Conservation (phyloP, 768 basidiomycete species). For the Suillus plorans region DNA sequence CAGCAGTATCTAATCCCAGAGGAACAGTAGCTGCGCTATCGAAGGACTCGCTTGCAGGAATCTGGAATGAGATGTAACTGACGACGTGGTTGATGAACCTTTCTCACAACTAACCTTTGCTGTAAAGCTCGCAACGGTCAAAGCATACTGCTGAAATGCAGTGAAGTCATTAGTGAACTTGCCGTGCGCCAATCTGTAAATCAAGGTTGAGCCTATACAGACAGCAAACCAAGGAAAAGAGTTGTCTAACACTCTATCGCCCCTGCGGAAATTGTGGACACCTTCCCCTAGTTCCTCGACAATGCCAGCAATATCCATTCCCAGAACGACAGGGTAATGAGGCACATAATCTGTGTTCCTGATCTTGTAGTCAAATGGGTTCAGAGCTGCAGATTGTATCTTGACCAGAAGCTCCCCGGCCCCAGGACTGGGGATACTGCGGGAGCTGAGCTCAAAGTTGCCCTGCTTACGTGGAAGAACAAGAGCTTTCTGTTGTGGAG, state of each 20-base stretch:
- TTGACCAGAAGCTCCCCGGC: constrained; percentile 43
- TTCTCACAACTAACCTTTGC: constrained; percentile 33
- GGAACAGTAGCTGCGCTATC: constrained; percentile 50
- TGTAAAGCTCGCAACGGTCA: constrained; percentile 31
- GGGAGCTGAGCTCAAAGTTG: constrained; percentile 28
- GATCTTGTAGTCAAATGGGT: constrained; percentile 47
- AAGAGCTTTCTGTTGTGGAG: constrained; percentile 30
- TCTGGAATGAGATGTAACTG: constrained; percentile 23
- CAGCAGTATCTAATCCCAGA: constrained; percentile 43
- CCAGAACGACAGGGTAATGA: constrained; percentile 36
- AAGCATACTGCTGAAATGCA: constrained; percentile 41
- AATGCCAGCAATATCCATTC: constrained; percentile 37
- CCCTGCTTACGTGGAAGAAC: constrained; percentile 27
- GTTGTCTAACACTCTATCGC: constrained; percentile 39
- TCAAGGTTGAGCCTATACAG: constrained; percentile 18
- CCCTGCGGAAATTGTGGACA: constrained; percentile 35
- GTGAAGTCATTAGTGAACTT: constrained; percentile 26
- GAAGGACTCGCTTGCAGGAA: constrained; percentile 43
- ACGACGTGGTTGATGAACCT: neutral
- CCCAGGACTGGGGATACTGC: constrained; percentile 32
- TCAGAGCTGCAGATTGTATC: constrained; percentile 39
- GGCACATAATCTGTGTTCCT: constrained; percentile 30
- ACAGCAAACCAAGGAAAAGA: neutral
- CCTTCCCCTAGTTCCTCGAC: constrained; percentile 41
- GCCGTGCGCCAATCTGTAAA: constrained; percentile 32